Conservation (phyloP, 495 filamentous ascomycete genomes). For the Hypoxylon fragiforme region DNA sequence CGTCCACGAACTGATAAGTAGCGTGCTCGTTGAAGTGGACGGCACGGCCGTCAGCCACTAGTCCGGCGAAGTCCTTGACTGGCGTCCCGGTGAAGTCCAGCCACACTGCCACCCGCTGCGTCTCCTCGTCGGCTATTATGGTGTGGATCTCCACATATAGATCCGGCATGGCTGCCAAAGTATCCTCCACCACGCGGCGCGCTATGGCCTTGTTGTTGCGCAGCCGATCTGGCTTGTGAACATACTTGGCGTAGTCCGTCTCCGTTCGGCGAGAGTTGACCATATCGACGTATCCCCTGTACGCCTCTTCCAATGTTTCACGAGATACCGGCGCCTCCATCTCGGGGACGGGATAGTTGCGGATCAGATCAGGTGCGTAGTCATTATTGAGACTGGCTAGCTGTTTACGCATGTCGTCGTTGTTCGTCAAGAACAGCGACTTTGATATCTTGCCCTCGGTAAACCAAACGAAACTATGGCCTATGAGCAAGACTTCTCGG, state of each 20-base stretch:
- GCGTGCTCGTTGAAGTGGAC: conserved; percentile 27
- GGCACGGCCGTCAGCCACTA: conserved; percentile 10
- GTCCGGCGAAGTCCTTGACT: conserved; percentile 16
- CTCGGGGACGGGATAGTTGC: conserved; percentile 15
- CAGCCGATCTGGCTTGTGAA: conserved; percentile 13
- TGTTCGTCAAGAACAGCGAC: conserved; percentile 20
- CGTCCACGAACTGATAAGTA: conserved; percentile 28
- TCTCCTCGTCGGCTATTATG: conserved; percentile 19
- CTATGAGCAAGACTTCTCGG: conserved; percentile 17
- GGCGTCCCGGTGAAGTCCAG: conserved; percentile 26
- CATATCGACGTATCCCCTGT: conserved; percentile 18
- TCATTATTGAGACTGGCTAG: conserved; percentile 10
- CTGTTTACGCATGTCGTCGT: conserved; percentile 26
- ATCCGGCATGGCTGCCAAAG: conserved; percentile 22
- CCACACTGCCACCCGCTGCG: conserved; percentile 28
- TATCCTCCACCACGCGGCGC: conserved; percentile 20
- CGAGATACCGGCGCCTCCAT: conserved; percentile 13
- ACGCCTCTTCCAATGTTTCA: conserved; percentile 12
- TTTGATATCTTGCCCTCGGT: conserved; percentile 24
- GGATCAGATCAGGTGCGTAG: conserved; percentile 17
- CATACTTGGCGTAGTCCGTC: conserved; percentile 19
- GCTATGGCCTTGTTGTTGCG: conserved; percentile 23
- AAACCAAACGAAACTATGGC: conserved; percentile 28
- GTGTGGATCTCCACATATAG: conserved; percentile 23
- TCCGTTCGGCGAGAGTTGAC: conserved; percentile 15